Evolutionary conservation across 768 basidiomycete species (phyloP).

Genomic region (Cystobasidium ongulense): DNA sequence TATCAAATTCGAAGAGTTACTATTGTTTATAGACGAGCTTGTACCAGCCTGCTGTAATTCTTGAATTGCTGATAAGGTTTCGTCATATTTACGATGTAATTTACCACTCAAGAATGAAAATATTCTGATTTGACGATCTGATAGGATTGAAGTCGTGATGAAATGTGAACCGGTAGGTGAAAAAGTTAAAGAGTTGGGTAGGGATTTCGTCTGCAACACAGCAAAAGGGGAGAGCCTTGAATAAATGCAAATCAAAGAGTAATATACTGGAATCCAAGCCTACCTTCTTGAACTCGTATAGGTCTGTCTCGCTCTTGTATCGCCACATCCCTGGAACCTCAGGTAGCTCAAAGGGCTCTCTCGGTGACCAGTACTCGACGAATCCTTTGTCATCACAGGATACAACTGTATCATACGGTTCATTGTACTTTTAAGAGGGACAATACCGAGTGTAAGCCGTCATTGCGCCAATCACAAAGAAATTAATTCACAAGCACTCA

Average conservation of each 20-base stretch:
- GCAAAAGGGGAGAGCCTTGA: neutral
- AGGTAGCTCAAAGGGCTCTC: conserved; percentile 77
- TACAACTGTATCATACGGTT: conserved; percentile 78
- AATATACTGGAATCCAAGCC: conserved; percentile 15
- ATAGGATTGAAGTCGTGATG: conserved; percentile 75
- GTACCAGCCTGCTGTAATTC: conserved; percentile 99
- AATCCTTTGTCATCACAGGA: conserved; percentile 93
- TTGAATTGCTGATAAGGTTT: conserved; percentile 80
- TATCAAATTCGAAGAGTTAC: conserved; percentile 11
- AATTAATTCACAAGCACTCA: conserved; percentile 47
- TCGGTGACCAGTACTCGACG: conserved; percentile 90
- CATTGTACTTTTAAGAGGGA: conserved; percentile 61
- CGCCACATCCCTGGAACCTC: conserved; percentile 73
- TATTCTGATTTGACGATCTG: conserved; percentile 85
- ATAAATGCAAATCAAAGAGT: neutral
- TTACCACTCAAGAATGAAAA: conserved; percentile 88
- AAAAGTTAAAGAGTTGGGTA: conserved; percentile 80
- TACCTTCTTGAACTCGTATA: conserved; percentile 98
- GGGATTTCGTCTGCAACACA: conserved; percentile 65
- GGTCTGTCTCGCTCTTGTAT: conserved; percentile 80
- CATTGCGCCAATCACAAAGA: too few relatives aligned
- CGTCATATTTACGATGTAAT: conserved; percentile 85
- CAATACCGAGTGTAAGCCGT: too few relatives aligned
- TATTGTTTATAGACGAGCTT: conserved; percentile 39
- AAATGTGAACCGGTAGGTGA: conserved; percentile 84